phyloP scores from a whole-genome alignment of 2,329 filamentous ascomycete genomes.

The Myriosclerotinia curreyana region DNA sequence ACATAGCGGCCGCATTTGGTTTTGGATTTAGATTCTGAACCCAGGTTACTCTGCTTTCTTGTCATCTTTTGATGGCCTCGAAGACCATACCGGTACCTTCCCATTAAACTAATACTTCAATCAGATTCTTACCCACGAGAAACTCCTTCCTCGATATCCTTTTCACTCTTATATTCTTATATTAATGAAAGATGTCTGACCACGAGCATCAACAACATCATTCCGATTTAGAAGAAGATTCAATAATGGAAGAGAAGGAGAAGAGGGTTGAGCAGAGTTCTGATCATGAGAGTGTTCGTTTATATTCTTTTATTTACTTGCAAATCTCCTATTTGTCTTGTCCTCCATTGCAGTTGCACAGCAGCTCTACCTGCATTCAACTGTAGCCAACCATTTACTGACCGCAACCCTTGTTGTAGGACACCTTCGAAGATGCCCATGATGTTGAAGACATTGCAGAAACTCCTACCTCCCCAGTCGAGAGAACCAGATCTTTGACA shows the following conservation, averaged over 20 bases:
- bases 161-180: neutral
- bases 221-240: conserved; percentile 29
- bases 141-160: neutral
- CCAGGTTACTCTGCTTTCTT: neutral
- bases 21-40: neutral
- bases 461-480: conserved; percentile 27
- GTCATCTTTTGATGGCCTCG: conserved; percentile 3
- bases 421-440: conserved; percentile 80
- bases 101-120: conserved; percentile 5
- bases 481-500: conserved; percentile 40
- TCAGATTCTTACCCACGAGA: neutral
- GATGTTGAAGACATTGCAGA: conserved; percentile 46
- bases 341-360: conserved; percentile 27
- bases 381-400: conserved; percentile 22
- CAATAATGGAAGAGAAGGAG: conserved; percentile 23
- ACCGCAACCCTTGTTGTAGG: conserved; percentile 45
- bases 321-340: conserved; percentile 13
- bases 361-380: conserved; percentile 23
- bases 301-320: conserved; percentile 11
- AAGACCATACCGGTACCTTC: conserved; percentile 3
- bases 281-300: conserved; percentile 30
- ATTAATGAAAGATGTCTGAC: conserved; percentile 4
- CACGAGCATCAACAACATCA: conserved; percentile 18
- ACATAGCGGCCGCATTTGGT: conserved; percentile 12
- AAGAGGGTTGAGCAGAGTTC: conserved; percentile 25